These are phyloP conservation scores for Amanita pallidorosea DNA, from an alignment of 768 basidiomycete genomes.

Conservation along the genomic window DNA sequence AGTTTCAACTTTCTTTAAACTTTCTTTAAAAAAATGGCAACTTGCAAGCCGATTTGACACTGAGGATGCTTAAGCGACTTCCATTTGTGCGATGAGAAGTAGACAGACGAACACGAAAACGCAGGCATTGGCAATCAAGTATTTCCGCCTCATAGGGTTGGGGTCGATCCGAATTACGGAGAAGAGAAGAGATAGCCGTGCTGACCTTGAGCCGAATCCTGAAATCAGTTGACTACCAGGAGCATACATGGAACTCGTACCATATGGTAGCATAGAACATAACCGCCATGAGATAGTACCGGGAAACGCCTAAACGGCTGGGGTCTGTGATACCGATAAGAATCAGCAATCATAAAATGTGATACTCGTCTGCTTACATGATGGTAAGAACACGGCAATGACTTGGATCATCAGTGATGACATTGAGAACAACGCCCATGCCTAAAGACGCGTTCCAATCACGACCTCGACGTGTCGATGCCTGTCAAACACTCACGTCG, in stretches of 20 bases:
- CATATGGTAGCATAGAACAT: constrained; percentile 31
- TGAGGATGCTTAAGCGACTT: constrained; percentile 22
- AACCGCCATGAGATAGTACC: constrained; percentile 26
- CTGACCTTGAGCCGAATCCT: constrained; percentile 18
- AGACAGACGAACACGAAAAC: constrained; percentile 17
- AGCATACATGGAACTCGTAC: constrained; percentile 10
- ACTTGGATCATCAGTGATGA: constrained; percentile 17
- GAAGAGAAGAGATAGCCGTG: constrained; percentile 41
- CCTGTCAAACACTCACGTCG: constrained; percentile 17
- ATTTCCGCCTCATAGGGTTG: constrained; percentile 14
- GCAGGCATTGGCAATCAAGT: constrained; percentile 19
- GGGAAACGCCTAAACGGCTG: constrained; percentile 10
- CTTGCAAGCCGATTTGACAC: constrained; percentile 34
- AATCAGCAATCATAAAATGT: background rate
- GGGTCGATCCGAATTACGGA: constrained; percentile 44
- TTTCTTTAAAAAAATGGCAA: constrained; percentile 26
- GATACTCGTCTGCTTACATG: constrained; percentile 9
- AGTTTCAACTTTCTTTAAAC: too few species aligned
- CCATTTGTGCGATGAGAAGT: constrained; percentile 33
- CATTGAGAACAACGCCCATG: constrained; percentile 19
- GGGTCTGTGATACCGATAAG: background rate
- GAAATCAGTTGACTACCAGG: too few species aligned
- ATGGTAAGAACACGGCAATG: constrained; percentile 18
- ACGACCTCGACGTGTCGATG: background rate
- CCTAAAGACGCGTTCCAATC: constrained; percentile 8